phyloP scores from a whole-genome alignment of 1,139 yeast species.

The Yamadazyma sp. region DNA sequence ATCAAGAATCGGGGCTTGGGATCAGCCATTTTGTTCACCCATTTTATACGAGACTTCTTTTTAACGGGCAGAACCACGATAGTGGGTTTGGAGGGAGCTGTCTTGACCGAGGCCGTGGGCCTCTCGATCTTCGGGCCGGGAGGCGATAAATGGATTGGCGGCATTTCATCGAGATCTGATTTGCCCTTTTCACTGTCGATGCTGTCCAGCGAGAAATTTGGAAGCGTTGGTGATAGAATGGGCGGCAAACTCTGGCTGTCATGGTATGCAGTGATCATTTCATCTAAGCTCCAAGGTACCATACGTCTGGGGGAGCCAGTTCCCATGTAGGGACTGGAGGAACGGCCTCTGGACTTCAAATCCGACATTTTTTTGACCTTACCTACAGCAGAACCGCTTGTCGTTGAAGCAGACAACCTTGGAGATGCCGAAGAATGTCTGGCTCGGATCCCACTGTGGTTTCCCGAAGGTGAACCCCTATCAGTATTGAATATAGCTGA shows the following conservation, averaged over 20 bases:
- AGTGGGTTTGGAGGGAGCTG: background rate
- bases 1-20: constrained; percentile 12
- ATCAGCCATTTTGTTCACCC: constrained; percentile 33
- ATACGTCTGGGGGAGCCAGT: constrained; percentile 2
- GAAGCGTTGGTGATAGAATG: constrained; percentile 43
- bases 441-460: background rate
- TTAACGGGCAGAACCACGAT: background rate
- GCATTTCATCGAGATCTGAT: background rate
- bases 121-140: too few species aligned
- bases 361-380: background rate
- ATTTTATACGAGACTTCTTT: constrained; percentile 22
- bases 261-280: constrained; percentile 35
- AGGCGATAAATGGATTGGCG: background rate
- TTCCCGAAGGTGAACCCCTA: constrained; percentile 2
- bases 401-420: background rate
- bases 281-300: constrained; percentile 43
- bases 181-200: background rate
- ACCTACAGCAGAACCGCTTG: background rate
- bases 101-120: too few species aligned
- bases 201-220: constrained; percentile 17
- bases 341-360: background rate
- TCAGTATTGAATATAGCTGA: constrained; percentile 38
- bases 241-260: constrained; percentile 40
- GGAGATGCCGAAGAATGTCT: constrained; percentile 7
- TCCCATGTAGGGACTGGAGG: constrained; percentile 3